Base-by-base conservation (phyloP, 805 yeast species). In the Wickerhamiella musiphila region DNA sequence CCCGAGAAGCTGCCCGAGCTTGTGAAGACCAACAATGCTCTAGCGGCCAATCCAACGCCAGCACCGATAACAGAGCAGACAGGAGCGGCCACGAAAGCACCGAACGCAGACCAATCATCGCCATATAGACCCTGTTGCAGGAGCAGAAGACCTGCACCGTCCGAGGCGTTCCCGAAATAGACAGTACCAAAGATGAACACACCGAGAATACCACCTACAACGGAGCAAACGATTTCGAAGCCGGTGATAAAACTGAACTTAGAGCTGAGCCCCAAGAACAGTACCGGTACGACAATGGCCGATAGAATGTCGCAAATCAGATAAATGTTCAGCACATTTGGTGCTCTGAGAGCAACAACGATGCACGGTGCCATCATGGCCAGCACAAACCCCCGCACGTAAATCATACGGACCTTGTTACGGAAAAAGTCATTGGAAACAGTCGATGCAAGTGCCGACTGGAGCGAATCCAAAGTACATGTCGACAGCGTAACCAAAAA, bases 41-140 rank as follows among this genome's bases (percentile, higher is more conserved):
- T 41, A 8, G 46, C 6, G 3, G 30, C 73, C 18, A 77, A 63
- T 27, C 64, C 60, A 18, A 60, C 45, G 10, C 68, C 52, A 2
- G 78, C 73, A 38, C 73, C 58, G 5, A 75, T 39, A 2, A 83
- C 41, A 8, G 86, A 82, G 18, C 86, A 92, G 25, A 73, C 63
- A 5, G 94, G 94, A 1, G 94, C 90, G 39, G 75, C 78, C 5
- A 78, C 86, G 54, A 84, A 84, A 2, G 94, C 94, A 16, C 93
- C 95, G 57, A 84, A 84, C 0, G 93, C 73, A 45, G 92, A 79
- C 94, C 94, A 84, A 49, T 84, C 94, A 31, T 65, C 67, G 5
- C 67, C 59, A 47, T 84, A 84, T 18, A 84, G 57, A 27, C 95
- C 94, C 15, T 52, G 38, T 30, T 48, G 44, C 33, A 84, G 62